phyloP scores from a whole-genome alignment of 345 rosid species.

The Capsella bursapastoris region DNA sequence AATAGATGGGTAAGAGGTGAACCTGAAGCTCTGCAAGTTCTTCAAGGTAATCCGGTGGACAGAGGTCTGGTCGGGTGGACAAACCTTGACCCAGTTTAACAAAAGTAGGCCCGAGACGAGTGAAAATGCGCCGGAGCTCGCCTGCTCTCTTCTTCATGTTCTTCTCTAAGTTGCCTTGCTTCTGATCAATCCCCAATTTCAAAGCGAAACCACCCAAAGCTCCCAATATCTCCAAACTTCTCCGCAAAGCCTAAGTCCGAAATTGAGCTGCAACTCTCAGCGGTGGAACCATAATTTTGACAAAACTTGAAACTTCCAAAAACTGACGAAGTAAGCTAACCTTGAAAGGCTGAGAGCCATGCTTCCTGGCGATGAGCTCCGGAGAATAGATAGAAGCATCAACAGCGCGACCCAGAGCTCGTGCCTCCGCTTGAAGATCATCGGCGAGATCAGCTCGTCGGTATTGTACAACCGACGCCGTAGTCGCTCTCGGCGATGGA shows the following conservation, averaged over 20 bases:
- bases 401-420: conserved; percentile 83
- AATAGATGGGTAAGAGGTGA: conserved; percentile 21
- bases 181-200: conserved; percentile 68
- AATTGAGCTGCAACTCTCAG: conserved; percentile 19
- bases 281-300: not conserved
- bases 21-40: conserved; percentile 97
- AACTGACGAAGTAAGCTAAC: conserved; percentile 40
- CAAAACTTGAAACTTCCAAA: not conserved
- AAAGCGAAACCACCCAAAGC: conserved; percentile 74
- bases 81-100: conserved; percentile 98
- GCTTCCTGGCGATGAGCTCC: conserved; percentile 67
- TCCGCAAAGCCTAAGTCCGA: conserved; percentile 59
- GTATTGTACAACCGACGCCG: conserved; percentile 38
- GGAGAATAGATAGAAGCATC: conserved; percentile 82
- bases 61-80: conserved; percentile 94
- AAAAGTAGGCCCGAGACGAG: conserved; percentile 90
- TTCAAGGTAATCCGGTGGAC: conserved; percentile 92
- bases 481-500: conserved; percentile 22
- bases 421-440: conserved; percentile 83
- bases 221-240: conserved; percentile 73
- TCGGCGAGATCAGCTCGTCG: conserved; percentile 57
- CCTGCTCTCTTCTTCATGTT: conserved; percentile 77
- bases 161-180: conserved; percentile 59
- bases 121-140: conserved; percentile 72
- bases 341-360: conserved; percentile 80